Evolutionary conservation across 345 rosid species (phyloP).

Genomic region (Murraya koenigii): DNA sequence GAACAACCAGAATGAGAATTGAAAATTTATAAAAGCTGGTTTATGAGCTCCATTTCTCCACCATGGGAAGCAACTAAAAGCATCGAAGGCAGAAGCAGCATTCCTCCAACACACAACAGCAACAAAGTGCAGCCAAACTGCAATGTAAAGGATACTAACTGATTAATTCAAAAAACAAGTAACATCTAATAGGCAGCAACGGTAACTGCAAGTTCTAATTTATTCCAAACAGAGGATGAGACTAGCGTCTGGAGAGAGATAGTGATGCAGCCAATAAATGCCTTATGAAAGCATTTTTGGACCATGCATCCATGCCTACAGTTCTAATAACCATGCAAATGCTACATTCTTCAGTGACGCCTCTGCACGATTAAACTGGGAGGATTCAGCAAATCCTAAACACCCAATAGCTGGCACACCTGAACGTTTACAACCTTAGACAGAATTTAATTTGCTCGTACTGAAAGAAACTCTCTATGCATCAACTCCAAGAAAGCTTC

Average conservation of each 20-base stretch:
- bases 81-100: slow-evolving; percentile 33
- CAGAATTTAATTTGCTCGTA: background rate
- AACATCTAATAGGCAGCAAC: background rate
- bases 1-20: background rate
- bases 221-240: background rate
- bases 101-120: slow-evolving; percentile 49
- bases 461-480: background rate
- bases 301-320: background rate
- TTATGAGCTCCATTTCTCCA: background rate
- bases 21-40: background rate
- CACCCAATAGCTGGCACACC: background rate
- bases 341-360: background rate
- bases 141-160: slow-evolving; percentile 13
- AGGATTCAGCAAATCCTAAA: background rate
- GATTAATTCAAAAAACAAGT: background rate
- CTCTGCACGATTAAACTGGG: background rate
- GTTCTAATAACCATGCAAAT: background rate
- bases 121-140: slow-evolving; percentile 51
- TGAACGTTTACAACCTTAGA: background rate
- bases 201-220: background rate
- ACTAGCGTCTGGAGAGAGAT: background rate
- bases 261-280: background rate
- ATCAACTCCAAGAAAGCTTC: background rate
- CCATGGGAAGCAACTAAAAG: background rate
- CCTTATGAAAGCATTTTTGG: background rate